These are phyloP conservation scores for Cytospora paraplurivora DNA, from an alignment of 2,329 filamentous ascomycete genomes.

Conservation along the genomic window DNA sequence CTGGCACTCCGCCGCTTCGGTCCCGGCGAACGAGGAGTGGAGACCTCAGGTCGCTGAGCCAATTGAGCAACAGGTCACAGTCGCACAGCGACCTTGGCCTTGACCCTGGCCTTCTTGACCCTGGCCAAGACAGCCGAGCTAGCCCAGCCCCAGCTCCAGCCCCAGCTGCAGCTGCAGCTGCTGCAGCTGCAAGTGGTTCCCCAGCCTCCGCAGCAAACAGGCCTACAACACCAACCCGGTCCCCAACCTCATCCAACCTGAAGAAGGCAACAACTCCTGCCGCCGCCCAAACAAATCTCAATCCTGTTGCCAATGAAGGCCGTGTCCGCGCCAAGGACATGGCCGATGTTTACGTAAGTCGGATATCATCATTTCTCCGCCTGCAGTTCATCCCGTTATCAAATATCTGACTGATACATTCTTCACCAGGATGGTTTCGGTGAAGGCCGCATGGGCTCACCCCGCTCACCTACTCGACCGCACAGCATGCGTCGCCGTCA, in stretches of 20 bases:
- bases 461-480: slow-evolving; percentile 88
- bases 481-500: slow-evolving; percentile 95
- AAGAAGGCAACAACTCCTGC: slow-evolving; percentile 26
- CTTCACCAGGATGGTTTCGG: slow-evolving; percentile 81
- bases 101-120: neutral
- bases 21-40: slow-evolving; percentile 68
- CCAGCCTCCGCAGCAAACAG: slow-evolving; percentile 26
- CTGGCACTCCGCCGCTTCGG: slow-evolving; percentile 68
- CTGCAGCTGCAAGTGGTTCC: slow-evolving; percentile 34
- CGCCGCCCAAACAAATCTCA: slow-evolving; percentile 41
- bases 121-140: neutral
- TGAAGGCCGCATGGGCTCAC: slow-evolving; percentile 82
- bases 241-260: slow-evolving; percentile 25
- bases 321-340: slow-evolving; percentile 83
- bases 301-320: slow-evolving; percentile 83
- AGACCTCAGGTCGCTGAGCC: slow-evolving; percentile 71
- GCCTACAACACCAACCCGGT: slow-evolving; percentile 26
- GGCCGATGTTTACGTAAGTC: slow-evolving; percentile 91
- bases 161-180: slow-evolving; percentile 14
- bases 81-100: slow-evolving; percentile 24
- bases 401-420: slow-evolving; percentile 28
- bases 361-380: slow-evolving; percentile 26
- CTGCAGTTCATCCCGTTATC: slow-evolving; percentile 20
- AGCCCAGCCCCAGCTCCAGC: neutral
- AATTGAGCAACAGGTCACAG: slow-evolving; percentile 45